These are phyloP conservation scores for Lanmaoa rubissima DNA, from an alignment of 768 basidiomycete species.

Conservation along the genomic window DNA sequence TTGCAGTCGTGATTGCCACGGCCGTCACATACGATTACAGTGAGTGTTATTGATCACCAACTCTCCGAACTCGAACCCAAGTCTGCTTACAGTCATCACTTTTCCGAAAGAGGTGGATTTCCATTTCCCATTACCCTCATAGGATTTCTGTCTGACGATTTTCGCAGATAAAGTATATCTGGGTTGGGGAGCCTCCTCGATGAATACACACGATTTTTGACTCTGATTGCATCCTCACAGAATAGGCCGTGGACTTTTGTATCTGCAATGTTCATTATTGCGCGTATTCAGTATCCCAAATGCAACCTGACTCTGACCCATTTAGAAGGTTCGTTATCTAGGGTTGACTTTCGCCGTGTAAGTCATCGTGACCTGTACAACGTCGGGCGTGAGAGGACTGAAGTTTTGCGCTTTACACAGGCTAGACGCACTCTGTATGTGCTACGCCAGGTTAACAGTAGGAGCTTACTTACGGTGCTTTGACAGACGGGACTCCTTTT, in stretches of 20 bases:
- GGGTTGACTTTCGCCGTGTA: slow-evolving; percentile 13
- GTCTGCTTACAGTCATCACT: slow-evolving; percentile 9
- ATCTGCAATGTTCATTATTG: slow-evolving; percentile 13
- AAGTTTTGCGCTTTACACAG: background rate
- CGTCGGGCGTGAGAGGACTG: background rate
- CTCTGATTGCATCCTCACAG: slow-evolving; percentile 6
- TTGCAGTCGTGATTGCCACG: background rate
- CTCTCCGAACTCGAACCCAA: background rate
- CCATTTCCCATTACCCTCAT: background rate
- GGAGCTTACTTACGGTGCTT: background rate
- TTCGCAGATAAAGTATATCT: slow-evolving; percentile 13
- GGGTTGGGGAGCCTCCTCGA: slow-evolving; percentile 11
- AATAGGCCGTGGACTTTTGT: slow-evolving; percentile 17
- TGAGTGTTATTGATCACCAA: slow-evolving; percentile 1
- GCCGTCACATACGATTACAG: slow-evolving; percentile 22
- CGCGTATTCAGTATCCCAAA: background rate
- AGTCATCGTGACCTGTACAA: background rate
- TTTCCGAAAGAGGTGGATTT: slow-evolving; percentile 17
- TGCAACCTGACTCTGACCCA: background rate
- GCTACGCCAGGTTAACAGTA: rapidly evolving
- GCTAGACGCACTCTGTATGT: slow-evolving; percentile 8
- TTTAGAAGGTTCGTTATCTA: slow-evolving; percentile 18
- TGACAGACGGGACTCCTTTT: slow-evolving; percentile 17
- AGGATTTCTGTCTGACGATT: background rate
- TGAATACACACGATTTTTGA: background rate